Evolutionary conservation across 139 green algal species (phyloP).

Genomic region (Haematococcus lacustris): DNA sequence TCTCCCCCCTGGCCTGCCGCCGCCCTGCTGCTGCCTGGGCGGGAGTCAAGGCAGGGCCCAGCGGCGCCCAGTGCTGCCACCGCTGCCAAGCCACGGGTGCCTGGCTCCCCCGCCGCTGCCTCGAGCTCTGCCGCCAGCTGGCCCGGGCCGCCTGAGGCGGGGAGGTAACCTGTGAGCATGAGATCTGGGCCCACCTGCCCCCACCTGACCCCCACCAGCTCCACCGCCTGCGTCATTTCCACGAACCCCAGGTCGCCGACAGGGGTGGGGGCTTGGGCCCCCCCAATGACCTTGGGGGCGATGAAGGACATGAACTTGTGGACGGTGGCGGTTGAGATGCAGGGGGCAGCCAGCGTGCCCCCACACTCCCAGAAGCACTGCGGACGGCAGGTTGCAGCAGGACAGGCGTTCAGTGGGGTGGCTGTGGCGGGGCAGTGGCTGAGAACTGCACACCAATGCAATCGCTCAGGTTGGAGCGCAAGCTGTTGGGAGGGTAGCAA

Average conservation of each 20-base stretch:
- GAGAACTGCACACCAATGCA: no score
- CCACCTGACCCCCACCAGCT: slow-evolving; percentile 59
- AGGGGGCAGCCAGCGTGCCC: slow-evolving; percentile 87
- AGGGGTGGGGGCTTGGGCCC: slow-evolving; percentile 76
- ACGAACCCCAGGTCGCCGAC: slow-evolving; percentile 95
- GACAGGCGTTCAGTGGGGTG: no score
- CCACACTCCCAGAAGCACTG: slow-evolving; percentile 96
- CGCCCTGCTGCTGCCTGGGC: no score
- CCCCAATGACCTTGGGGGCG: slow-evolving; percentile 89
- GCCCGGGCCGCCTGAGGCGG: slow-evolving; percentile 53
- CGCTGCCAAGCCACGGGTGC: not conserved
- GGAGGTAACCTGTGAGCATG: slow-evolving; percentile 83
- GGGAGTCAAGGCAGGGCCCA: no score
- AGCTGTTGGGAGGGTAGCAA: no score
- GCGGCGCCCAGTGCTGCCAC: not conserved
- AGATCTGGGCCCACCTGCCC: slow-evolving; percentile 72
- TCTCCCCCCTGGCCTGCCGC: no score
- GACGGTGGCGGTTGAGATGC: slow-evolving; percentile 75
- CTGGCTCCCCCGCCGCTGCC: not conserved
- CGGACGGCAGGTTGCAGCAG: not conserved
- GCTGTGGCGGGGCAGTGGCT: no score
- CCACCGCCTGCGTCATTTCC: slow-evolving; percentile 92
- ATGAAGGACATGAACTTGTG: slow-evolving; percentile 95
- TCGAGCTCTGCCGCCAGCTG: slow-evolving; percentile 25
- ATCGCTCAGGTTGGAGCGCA: no score